Percentiles rank a stretch among this genome's conserved stretches.
phyloP scores from a whole-genome alignment of 2,329 filamentous ascomycete species.

The Thielaviopsis euricoi region DNA sequence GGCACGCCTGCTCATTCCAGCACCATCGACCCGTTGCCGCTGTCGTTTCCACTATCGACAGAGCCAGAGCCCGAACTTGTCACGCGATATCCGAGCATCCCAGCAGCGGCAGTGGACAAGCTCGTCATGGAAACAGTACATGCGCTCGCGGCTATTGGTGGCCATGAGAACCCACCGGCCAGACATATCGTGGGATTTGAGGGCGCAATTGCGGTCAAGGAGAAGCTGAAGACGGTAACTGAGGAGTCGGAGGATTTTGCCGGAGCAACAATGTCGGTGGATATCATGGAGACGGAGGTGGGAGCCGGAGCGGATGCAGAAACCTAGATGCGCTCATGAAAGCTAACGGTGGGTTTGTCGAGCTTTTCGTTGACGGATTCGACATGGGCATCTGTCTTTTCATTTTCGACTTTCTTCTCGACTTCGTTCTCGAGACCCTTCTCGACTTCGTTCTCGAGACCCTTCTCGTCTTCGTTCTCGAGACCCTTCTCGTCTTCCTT shows the following conservation, averaged over 20 bases:
- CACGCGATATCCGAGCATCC: conserved; percentile 59
- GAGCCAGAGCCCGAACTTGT: conserved; percentile 26
- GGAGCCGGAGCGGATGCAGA: conserved; percentile 13
- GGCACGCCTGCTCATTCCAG: neutral
- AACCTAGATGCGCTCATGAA: neutral
- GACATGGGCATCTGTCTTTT: too few species aligned
- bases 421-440: neutral
- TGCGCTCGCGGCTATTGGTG: conserved; percentile 79
- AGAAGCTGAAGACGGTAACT: conserved; percentile 90
- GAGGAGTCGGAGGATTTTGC: conserved; percentile 95
- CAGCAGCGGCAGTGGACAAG: conserved; percentile 48
- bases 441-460: neutral
- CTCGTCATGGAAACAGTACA: conserved; percentile 81
- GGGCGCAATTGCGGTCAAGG: conserved; percentile 73
- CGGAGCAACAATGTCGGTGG: conserved; percentile 71
- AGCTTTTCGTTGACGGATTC: neutral
- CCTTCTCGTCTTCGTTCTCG: neutral
- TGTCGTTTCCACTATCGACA: neutral
- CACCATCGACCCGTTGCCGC: neutral
- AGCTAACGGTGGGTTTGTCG: neutral
- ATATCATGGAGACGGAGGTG: conserved; percentile 44
- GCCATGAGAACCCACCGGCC: conserved; percentile 87
- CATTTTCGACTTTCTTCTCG: too few species aligned
- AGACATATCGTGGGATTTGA: conserved; percentile 88
- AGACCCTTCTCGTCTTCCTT: neutral